A percentile compares a stretch with the other conserved stretches of the same genome.
Conservation (phyloP, 805 yeast species). For the Ogataea nitratoaversa region DNA sequence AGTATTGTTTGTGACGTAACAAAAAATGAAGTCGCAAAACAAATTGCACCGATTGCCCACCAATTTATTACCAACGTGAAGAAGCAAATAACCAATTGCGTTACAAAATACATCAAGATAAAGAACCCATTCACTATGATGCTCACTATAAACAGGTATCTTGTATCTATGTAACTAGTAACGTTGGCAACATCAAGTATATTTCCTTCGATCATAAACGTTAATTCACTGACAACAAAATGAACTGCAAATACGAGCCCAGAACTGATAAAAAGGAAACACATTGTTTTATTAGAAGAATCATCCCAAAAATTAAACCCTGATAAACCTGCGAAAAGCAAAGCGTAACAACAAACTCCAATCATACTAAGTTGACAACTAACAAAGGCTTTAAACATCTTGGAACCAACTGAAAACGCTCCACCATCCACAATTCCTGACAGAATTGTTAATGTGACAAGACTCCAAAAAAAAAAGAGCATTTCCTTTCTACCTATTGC, state of each 20-base stretch:
- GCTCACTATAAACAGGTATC: conserved; percentile 67
- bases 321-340: conserved; percentile 70
- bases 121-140: conserved; percentile 70
- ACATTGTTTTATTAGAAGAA: conserved; percentile 68
- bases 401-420: conserved; percentile 81
- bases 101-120: conserved; percentile 57
- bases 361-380: conserved; percentile 74
- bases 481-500: conserved; percentile 92
- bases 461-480: conserved; percentile 63
- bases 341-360: conserved; percentile 64
- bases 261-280: conserved; percentile 50
- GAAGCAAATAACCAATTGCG: conserved; percentile 65
- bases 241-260: conserved; percentile 55
- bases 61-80: conserved; percentile 59
- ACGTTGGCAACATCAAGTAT: conserved; percentile 8
- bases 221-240: conserved; percentile 63
- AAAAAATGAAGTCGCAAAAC: conserved; percentile 68
- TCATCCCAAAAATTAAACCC: conserved; percentile 95
- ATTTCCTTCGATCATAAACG: conserved; percentile 65
- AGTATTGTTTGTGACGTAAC: conserved; percentile 73
- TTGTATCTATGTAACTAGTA: conserved; percentile 44
- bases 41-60: conserved; percentile 90
- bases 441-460: conserved; percentile 53
- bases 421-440: conserved; percentile 87
- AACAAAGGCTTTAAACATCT: conserved; percentile 75